These are phyloP conservation scores for Penstemon davidsonii DNA, from an alignment of 257 asterid species.

Conservation along the genomic window DNA sequence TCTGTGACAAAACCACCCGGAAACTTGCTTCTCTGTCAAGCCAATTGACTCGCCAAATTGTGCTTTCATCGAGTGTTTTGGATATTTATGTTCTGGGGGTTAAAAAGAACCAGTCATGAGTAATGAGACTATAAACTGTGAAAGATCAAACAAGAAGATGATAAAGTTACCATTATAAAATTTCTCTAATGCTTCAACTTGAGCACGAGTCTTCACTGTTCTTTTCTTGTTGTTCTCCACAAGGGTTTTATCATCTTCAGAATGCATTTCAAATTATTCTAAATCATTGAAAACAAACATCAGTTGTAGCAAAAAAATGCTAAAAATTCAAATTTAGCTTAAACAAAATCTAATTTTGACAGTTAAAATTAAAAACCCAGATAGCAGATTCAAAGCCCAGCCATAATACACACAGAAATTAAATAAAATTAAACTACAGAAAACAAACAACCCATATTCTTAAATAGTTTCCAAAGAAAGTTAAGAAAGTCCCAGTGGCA, in stretches of 20 bases:
- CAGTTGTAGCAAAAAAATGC: background rate
- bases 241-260: constrained; percentile 64
- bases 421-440: constrained; percentile 2
- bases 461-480: too few relatives aligned
- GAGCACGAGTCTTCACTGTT: constrained; percentile 64
- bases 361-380: background rate
- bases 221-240: constrained; percentile 64
- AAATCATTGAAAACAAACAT: constrained; percentile 22
- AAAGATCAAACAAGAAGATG: constrained; percentile 16
- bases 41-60: constrained; percentile 76
- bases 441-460: background rate
- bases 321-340: background rate
- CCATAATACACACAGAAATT: background rate
- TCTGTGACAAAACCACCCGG: constrained; percentile 98
- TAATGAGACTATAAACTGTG: background rate
- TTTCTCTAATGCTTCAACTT: constrained; percentile 69
- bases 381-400: background rate
- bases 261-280: constrained; percentile 57
- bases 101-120: constrained; percentile 1
- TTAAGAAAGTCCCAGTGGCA: too few relatives aligned
- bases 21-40: constrained; percentile 89
- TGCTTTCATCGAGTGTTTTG: constrained; percentile 67
- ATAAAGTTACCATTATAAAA: constrained; percentile 57
- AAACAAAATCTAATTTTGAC: constrained; percentile 10
- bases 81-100: constrained; percentile 77